Conservation (phyloP, 345 rosid genomes). For the Gossypioides kirkii region DNA sequence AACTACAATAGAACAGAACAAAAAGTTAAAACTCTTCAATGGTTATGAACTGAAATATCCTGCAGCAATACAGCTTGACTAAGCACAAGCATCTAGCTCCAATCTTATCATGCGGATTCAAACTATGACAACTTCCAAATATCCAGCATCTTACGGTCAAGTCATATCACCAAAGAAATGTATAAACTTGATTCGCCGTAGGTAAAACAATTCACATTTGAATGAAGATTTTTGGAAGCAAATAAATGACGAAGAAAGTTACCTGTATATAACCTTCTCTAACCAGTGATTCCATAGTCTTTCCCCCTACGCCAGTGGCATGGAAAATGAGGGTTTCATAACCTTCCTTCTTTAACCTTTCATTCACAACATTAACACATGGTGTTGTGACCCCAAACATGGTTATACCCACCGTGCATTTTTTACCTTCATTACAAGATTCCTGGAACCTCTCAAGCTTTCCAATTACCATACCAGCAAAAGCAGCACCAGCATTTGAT, state of each 20-base stretch:
- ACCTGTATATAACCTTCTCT: conserved; percentile 83
- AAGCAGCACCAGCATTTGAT: conserved; percentile 84
- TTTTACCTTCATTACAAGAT: conserved; percentile 10
- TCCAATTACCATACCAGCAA: conserved; percentile 85
- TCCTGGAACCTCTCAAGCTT: conserved; percentile 30
- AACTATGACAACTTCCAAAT: neutral
- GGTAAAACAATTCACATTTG: neutral
- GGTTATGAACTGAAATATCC: neutral
- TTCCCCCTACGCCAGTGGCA: conserved; percentile 95
- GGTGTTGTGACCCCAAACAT: conserved; percentile 97
- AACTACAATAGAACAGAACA: neutral
- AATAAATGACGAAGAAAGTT: conserved; percentile 3
- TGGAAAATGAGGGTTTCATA: conserved; percentile 87
- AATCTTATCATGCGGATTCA: neutral
- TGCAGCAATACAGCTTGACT: neutral
- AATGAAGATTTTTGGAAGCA: neutral
- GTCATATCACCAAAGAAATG: neutral
- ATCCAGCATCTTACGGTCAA: neutral
- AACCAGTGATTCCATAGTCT: conserved; percentile 87
- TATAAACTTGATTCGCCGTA: neutral
- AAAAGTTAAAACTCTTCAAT: neutral
- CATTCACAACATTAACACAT: conserved; percentile 64
- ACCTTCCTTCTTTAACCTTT: conserved; percentile 57
- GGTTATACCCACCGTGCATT: conserved; percentile 68
- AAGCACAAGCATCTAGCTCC: conserved; percentile 4